phyloP scores from a whole-genome alignment of 2,329 filamentous ascomycete species.

The Fusarium euwallaceae region DNA sequence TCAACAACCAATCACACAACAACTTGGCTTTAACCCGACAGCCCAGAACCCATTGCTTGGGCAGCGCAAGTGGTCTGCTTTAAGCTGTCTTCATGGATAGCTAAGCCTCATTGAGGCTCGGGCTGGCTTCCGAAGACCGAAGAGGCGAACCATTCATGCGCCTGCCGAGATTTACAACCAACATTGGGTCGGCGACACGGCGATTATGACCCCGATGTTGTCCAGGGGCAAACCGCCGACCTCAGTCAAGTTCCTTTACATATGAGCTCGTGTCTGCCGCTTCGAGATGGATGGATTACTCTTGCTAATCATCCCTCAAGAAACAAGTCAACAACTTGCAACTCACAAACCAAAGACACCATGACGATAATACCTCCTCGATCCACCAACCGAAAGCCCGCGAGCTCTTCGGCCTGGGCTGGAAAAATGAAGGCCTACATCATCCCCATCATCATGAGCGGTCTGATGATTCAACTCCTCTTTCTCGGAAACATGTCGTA shows the following conservation, averaged over 20 bases:
- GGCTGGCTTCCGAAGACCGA: background rate
- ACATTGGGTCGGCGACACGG: background rate
- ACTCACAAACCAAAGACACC: background rate
- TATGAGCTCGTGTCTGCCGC: background rate
- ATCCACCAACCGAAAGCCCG: constrained; percentile 13
- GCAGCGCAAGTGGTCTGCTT: background rate
- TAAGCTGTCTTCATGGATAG: background rate
- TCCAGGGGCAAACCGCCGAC: background rate
- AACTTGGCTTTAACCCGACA: background rate
- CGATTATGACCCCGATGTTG: background rate
- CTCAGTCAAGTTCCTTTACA: background rate
- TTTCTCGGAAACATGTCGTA: constrained; percentile 40
- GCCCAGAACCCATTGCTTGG: background rate
- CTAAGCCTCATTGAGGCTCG: background rate
- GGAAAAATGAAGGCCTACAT: constrained; percentile 16
- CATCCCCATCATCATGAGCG: background rate
- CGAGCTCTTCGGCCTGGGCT: constrained; percentile 6
- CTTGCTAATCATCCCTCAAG: background rate
- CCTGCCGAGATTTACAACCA: background rate
- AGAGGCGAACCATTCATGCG: background rate
- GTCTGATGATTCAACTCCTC: constrained; percentile 6
- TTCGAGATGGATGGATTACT: background rate
- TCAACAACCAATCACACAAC: background rate
- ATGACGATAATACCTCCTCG: constrained; percentile 11
- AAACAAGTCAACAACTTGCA: background rate